phyloP scores from a whole-genome alignment of 192 early-diverging fungal genomes.

The Podila epicladia region DNA sequence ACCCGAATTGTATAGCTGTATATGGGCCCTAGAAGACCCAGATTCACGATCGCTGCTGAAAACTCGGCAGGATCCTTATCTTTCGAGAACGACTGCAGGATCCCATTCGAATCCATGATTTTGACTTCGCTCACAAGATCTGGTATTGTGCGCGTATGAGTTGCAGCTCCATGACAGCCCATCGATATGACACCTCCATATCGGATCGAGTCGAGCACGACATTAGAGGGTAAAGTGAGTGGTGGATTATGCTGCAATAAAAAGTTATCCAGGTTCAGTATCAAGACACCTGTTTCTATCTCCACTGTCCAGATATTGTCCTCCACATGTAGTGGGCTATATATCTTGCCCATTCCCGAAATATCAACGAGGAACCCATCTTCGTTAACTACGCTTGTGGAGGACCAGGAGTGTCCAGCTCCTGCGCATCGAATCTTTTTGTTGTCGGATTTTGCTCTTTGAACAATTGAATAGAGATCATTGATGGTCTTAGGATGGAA shows the following conservation, averaged over 20 bases:
- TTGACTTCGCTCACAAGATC: slow-evolving; percentile 27
- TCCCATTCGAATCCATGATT: slow-evolving; percentile 29
- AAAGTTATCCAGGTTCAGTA: slow-evolving; percentile 21
- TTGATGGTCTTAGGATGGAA: slow-evolving; percentile 24
- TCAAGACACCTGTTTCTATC: slow-evolving; percentile 25
- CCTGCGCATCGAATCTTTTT: slow-evolving; percentile 32
- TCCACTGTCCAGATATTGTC: slow-evolving; percentile 34
- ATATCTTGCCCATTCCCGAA: slow-evolving; percentile 11
- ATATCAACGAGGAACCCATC: slow-evolving; percentile 26
- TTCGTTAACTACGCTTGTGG: slow-evolving; percentile 10
- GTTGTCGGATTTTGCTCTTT: slow-evolving; percentile 13
- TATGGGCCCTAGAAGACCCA: slow-evolving; percentile 42
- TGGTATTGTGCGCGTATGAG: slow-evolving; percentile 17
- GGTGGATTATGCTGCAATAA: slow-evolving; percentile 41
- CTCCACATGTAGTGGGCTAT: slow-evolving; percentile 13
- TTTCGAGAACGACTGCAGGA: slow-evolving; percentile 25
- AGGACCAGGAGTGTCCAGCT: slow-evolving; percentile 29
- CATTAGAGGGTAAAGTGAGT: slow-evolving; percentile 22
- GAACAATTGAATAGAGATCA: slow-evolving; percentile 20
- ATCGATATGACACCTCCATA: slow-evolving; percentile 12
- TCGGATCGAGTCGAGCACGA: slow-evolving; percentile 14
- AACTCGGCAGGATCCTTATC: slow-evolving; percentile 35
- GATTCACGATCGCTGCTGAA: slow-evolving; percentile 25
- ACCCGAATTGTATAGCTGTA: slow-evolving; percentile 25
- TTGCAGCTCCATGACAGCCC: slow-evolving; percentile 30